These are phyloP conservation scores for Polyrhizophydium stewartii DNA, from an alignment of 371 early-diverging fungal species.

Conservation along the genomic window DNA sequence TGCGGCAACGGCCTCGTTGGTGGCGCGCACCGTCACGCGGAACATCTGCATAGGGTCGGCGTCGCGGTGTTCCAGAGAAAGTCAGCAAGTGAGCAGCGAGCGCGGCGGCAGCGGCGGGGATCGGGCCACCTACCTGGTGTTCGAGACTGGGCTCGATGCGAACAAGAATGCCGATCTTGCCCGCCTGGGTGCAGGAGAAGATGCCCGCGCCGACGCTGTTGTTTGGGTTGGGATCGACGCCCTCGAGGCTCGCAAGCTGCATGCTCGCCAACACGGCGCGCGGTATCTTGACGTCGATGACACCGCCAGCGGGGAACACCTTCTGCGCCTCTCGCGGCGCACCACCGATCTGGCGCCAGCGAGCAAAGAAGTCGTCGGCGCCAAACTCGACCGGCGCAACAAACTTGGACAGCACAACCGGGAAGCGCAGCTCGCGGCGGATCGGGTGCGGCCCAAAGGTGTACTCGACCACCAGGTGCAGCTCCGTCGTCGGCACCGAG, in stretches of 20 bases:
- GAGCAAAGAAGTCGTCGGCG: conserved; percentile 78
- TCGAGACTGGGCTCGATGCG: conserved; percentile 85
- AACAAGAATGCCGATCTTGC: conserved; percentile 87
- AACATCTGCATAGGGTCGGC: conserved; percentile 62
- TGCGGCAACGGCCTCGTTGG: conserved; percentile 70
- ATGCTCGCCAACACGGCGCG: conserved; percentile 54
- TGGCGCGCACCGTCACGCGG: conserved; percentile 84
- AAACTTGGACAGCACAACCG: conserved; percentile 79
- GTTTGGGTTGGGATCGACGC: conserved; percentile 83
- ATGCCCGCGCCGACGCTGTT: conserved; percentile 90
- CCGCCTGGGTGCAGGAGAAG: conserved; percentile 64
- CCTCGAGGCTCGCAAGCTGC: conserved; percentile 67
- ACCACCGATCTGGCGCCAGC: conserved; percentile 95
- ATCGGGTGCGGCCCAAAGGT: conserved; percentile 19
- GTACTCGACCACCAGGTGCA: conserved; percentile 62
- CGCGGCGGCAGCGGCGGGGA: neutral
- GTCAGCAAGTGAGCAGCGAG: neutral
- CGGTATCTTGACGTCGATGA: conserved; percentile 19
- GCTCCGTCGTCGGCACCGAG: conserved; percentile 51
- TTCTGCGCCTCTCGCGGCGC: conserved; percentile 72
- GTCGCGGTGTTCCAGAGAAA: conserved; percentile 4
- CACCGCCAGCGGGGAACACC: conserved; percentile 55
- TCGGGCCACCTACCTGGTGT: conserved; percentile 61
- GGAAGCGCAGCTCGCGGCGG: conserved; percentile 44
- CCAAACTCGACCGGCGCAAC: conserved; percentile 76